These are phyloP conservation scores for Pichia scutulata DNA, from an alignment of 805 yeast species.

Conservation along the genomic window DNA sequence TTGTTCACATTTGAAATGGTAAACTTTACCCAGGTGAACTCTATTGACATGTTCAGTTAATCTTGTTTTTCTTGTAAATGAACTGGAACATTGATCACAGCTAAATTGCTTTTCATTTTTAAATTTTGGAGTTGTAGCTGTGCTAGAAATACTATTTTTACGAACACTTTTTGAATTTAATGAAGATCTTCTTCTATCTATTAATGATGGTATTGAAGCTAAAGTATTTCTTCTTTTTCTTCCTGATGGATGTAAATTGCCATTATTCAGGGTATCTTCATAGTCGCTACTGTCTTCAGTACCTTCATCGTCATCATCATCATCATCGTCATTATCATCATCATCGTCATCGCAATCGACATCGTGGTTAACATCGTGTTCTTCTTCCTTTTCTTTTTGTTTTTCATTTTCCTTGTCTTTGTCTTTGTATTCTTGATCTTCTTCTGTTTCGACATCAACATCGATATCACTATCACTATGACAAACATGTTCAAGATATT, in stretches of 20 bases:
- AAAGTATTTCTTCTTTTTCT: neutral
- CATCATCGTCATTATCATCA: neutral
- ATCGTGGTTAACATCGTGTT: neutral
- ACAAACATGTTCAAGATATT: neutral
- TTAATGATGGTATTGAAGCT: neutral
- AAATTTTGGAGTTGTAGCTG: neutral
- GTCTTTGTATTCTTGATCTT: too few relatives aligned
- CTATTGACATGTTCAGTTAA: constrained; percentile 20
- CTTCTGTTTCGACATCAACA: neutral
- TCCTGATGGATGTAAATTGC: neutral
- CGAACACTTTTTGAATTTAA: neutral
- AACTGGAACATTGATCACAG: constrained; percentile 17
- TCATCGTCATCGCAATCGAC: neutral
- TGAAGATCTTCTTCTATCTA: neutral
- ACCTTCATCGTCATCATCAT: neutral
- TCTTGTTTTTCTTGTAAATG: constrained; percentile 24
- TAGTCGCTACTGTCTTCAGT: neutral
- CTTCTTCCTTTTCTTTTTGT: neutral
- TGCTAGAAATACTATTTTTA: neutral
- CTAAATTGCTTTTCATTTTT: constrained; percentile 13
- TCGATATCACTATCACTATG: neutral
- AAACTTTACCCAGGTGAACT: constrained; percentile 17
- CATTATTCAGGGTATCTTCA: neutral
- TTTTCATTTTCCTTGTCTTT: too few relatives aligned
- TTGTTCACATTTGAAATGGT: constrained; percentile 15